Conservation (phyloP, 305 asterid species). For the Fraxinus sp. region DNA sequence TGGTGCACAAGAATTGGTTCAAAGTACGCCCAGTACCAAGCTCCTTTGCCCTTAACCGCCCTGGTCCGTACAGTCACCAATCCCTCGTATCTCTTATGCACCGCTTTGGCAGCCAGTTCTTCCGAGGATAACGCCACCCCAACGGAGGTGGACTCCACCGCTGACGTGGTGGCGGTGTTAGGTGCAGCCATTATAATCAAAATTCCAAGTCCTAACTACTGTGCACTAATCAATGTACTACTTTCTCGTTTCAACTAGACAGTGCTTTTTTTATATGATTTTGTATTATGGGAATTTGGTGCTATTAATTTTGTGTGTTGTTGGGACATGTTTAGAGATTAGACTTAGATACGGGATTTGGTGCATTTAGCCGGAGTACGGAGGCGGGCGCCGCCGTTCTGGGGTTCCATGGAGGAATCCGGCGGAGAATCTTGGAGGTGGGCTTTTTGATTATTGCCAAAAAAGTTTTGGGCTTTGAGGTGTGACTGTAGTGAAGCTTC, state of each 20-base stretch:
- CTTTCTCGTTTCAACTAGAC: conserved; percentile 2
- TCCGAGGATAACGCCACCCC: conserved; percentile 35
- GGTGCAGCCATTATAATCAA: conserved; percentile 48
- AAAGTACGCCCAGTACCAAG: conserved; percentile 97
- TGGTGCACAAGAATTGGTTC: conserved; percentile 82
- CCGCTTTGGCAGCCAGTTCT: conserved; percentile 70
- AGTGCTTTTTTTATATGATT: conserved; percentile 8
- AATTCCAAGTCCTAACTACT: conserved; percentile 19
- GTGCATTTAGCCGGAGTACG: conserved; percentile 30
- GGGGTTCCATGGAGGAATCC: conserved; percentile 46
- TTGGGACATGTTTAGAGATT: not conserved
- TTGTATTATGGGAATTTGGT: not conserved
- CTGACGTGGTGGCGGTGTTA: conserved; percentile 37
- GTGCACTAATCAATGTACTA: conserved; percentile 24
- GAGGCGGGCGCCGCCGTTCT: conserved; percentile 24
- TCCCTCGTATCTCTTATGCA: conserved; percentile 83
- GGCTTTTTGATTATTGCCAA: not conserved
- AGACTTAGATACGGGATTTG: conserved; percentile 7
- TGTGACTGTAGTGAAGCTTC: not conserved
- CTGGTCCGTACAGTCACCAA: conserved; percentile 73
- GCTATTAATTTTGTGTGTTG: not conserved
- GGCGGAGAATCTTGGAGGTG: conserved; percentile 30
- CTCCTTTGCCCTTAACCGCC: conserved; percentile 92
- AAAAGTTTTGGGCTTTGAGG: conserved; percentile 4
- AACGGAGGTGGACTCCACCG: conserved; percentile 31